Percentiles rank a stretch among this genome's conserved stretches.
Evolutionary conservation across 169 alveolate genomes (phyloP).

Genomic region (Plasmodium coatneyi): DNA sequence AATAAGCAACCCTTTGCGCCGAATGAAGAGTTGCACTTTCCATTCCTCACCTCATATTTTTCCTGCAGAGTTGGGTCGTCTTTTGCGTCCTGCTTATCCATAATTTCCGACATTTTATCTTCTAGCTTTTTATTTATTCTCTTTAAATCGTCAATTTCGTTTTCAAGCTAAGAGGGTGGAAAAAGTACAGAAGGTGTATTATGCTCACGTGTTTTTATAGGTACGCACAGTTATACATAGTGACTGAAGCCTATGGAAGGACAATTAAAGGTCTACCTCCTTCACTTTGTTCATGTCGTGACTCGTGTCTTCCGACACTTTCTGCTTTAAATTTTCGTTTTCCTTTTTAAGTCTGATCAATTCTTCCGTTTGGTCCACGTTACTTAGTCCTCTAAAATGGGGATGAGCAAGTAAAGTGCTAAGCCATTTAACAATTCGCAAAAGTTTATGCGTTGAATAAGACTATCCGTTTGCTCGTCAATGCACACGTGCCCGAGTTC

Average conservation of each 20-base stretch:
- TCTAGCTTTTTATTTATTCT: conserved; percentile 49
- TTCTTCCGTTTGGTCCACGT: conserved; percentile 74
- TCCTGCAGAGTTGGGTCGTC: conserved; percentile 12
- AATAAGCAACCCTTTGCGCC: conserved; percentile 1
- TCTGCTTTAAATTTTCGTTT: conserved; percentile 53
- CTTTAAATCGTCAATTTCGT: conserved; percentile 50
- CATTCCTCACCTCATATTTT: conserved; percentile 43
- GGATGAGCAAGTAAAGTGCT: background rate
- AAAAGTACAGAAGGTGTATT: background rate
- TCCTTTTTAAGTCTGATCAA: conserved; percentile 70
- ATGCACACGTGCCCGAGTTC: background rate
- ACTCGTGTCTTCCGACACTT: conserved; percentile 19
- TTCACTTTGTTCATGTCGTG: conserved; percentile 36
- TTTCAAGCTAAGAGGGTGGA: conserved; percentile 41
- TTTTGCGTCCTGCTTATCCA: background rate
- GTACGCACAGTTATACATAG: background rate
- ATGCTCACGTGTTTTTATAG: background rate
- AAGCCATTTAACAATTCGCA: background rate
- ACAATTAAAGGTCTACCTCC: conserved; percentile 7
- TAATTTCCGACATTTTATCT: conserved; percentile 18
- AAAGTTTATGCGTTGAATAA: background rate
- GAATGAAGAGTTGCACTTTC: background rate
- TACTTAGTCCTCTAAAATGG: conserved; percentile 36
- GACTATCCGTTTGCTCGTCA: background rate
- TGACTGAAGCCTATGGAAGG: background rate